Evolutionary conservation across 2,329 filamentous ascomycete species (phyloP), one percentile per base, ranked within the genome.

Genomic region (Penicillium sp.): DNA sequence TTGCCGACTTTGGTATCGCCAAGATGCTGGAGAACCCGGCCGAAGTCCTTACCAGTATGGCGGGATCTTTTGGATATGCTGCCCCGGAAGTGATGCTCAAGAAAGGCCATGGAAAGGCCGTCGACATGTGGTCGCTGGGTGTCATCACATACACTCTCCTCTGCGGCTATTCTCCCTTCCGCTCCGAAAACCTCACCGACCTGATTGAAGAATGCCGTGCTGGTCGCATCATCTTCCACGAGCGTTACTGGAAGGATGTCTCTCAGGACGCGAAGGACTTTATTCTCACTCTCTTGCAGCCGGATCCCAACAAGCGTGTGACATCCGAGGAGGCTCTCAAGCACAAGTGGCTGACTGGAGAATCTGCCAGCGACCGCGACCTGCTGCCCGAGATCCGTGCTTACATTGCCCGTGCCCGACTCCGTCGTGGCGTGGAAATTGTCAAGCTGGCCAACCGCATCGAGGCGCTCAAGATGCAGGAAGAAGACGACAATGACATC

Each of bases 81-180:
- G 95, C 95, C 1, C 95, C 95, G 9, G 95, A 99, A 77, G 93
- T 99, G 60, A 99, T 99, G 95, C 83, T 96, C 65, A 97, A 97
- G 83, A 88, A 91, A 73, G 95, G 95, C 19, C 96, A 99, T 75
- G 95, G 95, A 74, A 99, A 98, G 78, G 92, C 95, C 4, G 95
- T 98, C 36, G 95, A 99, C 74, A 96, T 99, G 91, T 99, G 95
- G 95, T 98, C 95, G 3, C 85, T 99, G 78, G 95, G 95, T 62
- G 95, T 99, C 71, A 99, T 99, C 71, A 98, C 95, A 43, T 99
- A 99, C 79, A 99, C 95, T 16, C 84, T 99, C 31, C 89, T 99
- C 53, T 99, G 96, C 75, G 95, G 95, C 67, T 99, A 99, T 81
- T 97, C 94, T 46, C 95, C 95, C 19, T 99, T 99, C 85, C 89